A percentile compares a stretch with the other conserved stretches of the same genome.
phyloP scores from a whole-genome alignment of 306 rosid genomes.

The Trifolium subterraneum region DNA sequence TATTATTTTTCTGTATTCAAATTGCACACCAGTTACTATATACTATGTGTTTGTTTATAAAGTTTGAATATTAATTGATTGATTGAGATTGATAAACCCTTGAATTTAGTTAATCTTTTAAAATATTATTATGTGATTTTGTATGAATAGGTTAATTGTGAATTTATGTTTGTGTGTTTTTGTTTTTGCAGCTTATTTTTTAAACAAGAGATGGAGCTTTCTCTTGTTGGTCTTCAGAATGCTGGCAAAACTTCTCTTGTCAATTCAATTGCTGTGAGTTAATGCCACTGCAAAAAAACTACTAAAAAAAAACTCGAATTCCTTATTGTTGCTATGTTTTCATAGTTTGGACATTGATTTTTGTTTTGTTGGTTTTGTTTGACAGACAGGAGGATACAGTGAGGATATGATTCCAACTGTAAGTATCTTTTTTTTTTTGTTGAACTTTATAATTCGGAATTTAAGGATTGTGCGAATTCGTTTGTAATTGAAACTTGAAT shows the following conservation, averaged over 20 bases:
- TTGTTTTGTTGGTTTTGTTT: conserved; percentile 32
- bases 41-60: not conserved
- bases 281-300: conserved; percentile 29
- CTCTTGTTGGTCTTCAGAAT: conserved; percentile 94
- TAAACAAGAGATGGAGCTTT: conserved; percentile 98
- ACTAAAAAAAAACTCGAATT: not conserved
- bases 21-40: conserved; percentile 1
- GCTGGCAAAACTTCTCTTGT: conserved; percentile 95
- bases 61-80: conserved; percentile 5
- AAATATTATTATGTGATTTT: not conserved
- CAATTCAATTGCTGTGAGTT: conserved; percentile 90
- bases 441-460: conserved; percentile 4
- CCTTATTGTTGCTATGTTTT: conserved; percentile 33
- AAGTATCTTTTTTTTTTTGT: conserved; percentile 43
- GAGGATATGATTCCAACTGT: conserved; percentile 99
- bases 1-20: not conserved
- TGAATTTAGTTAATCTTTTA: not conserved
- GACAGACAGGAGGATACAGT: conserved; percentile 89
- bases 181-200: conserved; percentile 70
- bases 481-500: conserved; percentile 5
- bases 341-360: conserved; percentile 25
- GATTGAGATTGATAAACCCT: conserved; percentile 17
- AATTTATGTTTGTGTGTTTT: conserved; percentile 28
- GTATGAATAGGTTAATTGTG: conserved; percentile 17
- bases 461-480: not conserved